Conservation (phyloP, 306 rosid genomes). For the Senna tora region DNA sequence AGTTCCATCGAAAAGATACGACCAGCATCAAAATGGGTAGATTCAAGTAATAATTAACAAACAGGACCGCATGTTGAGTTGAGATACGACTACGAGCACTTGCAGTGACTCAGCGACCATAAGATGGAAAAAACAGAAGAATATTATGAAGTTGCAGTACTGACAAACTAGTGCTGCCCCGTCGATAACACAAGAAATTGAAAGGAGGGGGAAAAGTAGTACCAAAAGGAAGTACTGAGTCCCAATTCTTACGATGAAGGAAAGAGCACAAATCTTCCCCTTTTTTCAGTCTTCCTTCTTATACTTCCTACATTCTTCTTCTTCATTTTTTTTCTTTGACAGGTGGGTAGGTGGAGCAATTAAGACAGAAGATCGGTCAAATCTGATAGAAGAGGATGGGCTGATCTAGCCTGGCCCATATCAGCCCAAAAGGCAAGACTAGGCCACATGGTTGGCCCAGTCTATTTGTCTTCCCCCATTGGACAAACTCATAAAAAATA, state of each 20-base stretch:
- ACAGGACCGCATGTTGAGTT: neutral
- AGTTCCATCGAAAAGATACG: slow-evolving; percentile 14
- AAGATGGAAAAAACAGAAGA: neutral
- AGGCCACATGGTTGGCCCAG: neutral
- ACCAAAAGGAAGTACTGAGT: neutral
- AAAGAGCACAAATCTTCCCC: neutral
- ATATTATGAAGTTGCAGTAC: neutral
- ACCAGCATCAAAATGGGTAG: slow-evolving; percentile 6
- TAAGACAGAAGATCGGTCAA: neutral
- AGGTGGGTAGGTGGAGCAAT: slow-evolving; percentile 10
- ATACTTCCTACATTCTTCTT: neutral
- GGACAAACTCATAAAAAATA: neutral
- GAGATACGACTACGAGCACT: neutral
- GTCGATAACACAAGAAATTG: neutral
- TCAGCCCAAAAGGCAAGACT: neutral
- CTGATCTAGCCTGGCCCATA: neutral
- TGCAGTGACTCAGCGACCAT: slow-evolving; percentile 18
- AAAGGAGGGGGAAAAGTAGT: neutral
- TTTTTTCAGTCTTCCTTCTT: neutral
- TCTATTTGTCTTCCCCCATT: neutral
- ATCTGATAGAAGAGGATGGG: neutral
- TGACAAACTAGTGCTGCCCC: neutral
- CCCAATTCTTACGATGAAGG: neutral
- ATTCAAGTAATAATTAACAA: neutral
- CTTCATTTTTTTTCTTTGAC: neutral